Evolutionary conservation across 1,139 yeast species (phyloP), one percentile per base, ranked within the genome.

Genomic region (Pichia sp.): DNA sequence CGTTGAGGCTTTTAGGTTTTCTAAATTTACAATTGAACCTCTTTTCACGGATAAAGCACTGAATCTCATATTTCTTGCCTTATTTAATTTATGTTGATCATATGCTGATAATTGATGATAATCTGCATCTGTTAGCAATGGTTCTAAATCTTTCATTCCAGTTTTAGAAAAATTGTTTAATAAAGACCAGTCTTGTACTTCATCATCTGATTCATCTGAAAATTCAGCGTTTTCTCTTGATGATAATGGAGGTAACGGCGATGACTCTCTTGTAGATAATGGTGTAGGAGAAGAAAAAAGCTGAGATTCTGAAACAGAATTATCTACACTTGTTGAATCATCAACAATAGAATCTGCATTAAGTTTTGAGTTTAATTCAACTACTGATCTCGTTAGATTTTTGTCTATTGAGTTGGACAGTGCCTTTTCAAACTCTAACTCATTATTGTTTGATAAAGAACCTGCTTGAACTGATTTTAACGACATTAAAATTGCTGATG

Each of bases 81-180:
- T 74, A 8, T 69, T 67, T 5, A 90, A 69, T 26, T 74, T 69
- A 5, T 66, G 59, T 2, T 61, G 62, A 64, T 90, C 97, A 29
- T 75, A 69, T 3, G 65, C 61, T 0, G 94, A 83, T 0, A 90
- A 88, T 64, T 84, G 92, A 0, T 26, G 27, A 4, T 41, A 37
- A 10, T 50, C 56, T 3, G 41, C 25, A 34, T 45, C 35, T 11
- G 51, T 44, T 42, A 53, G 28, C 8, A 62, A 44, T 3, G 95
- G 96, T 53, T 81, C 95, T 57, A 82, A 85, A 56, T 87, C 96
- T 64, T 90, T 90, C 52, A 81, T 92, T 2, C 96, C 96, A 53
- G 92, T 69, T 30, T 50, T 53, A 7, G 55, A 41, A n/a, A 56
- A 38, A 34, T 61, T 58, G 34, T 51, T 44, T 7, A 80, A 63